Conservation (phyloP, 305 asterid species). For the Rubia peregrina region DNA sequence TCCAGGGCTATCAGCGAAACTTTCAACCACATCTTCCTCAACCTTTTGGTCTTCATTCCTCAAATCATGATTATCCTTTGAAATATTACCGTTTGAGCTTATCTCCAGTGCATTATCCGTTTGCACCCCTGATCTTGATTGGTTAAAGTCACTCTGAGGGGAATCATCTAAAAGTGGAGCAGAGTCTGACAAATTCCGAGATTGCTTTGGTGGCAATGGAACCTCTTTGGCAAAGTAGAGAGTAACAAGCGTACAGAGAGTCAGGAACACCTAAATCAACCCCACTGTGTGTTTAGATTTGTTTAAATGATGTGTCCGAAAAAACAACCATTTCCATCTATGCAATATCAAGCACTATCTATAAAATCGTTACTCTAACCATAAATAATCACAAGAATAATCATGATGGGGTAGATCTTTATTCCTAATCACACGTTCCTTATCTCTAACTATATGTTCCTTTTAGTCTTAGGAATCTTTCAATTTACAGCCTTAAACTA, state of each 20-base stretch:
- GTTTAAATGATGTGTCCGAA: slow-evolving; percentile 2
- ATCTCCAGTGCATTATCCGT: slow-evolving; percentile 25
- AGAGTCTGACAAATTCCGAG: slow-evolving; percentile 55
- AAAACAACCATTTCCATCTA: background rate
- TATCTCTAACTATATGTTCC: no score
- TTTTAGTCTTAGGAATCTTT: no score
- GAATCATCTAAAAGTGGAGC: slow-evolving; percentile 79
- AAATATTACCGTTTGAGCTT: slow-evolving; percentile 39
- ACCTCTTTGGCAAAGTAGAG: slow-evolving; percentile 92
- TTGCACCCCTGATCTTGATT: slow-evolving; percentile 31
- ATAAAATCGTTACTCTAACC: background rate
- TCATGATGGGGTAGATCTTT: no score
- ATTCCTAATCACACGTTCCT: no score
- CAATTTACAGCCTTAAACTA: no score
- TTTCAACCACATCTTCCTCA: slow-evolving; percentile 40
- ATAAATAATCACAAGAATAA: background rate
- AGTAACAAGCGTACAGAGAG: slow-evolving; percentile 72
- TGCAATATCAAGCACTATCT: background rate
- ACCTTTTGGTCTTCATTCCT: slow-evolving; percentile 35
- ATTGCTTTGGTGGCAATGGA: slow-evolving; percentile 49
- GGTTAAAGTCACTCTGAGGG: slow-evolving; percentile 39
- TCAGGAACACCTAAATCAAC: slow-evolving; percentile 58
- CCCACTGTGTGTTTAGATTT: slow-evolving; percentile 20
- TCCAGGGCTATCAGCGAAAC: slow-evolving; percentile 75
- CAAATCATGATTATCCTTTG: slow-evolving; percentile 25